Conservation (phyloP, 1,284 basidiomycete genomes). For the Chalciporus sp. region DNA sequence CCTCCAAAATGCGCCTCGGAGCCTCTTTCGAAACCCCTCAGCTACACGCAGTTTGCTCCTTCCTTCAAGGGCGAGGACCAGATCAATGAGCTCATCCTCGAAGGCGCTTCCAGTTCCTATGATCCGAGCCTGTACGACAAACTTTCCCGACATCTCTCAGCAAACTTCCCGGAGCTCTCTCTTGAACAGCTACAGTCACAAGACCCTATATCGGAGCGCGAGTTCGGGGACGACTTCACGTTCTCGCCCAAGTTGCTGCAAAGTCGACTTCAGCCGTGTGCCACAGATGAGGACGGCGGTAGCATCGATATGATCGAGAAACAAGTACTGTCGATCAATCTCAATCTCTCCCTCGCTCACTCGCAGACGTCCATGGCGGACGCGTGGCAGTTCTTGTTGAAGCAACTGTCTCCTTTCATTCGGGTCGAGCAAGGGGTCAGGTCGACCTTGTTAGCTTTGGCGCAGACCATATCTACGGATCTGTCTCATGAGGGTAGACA, state of each 20-base stretch:
- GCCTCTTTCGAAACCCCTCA: slow-evolving; percentile 50
- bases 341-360: slow-evolving; percentile 85
- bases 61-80: slow-evolving; percentile 61
- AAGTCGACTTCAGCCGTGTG: slow-evolving; percentile 54
- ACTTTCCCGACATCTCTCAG: slow-evolving; percentile 47
- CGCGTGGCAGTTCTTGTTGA: slow-evolving; percentile 78
- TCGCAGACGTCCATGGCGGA: slow-evolving; percentile 75
- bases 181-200: slow-evolving; percentile 68
- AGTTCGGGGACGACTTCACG: slow-evolving; percentile 80
- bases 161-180: slow-evolving; percentile 54
- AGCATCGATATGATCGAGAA: slow-evolving; percentile 50
- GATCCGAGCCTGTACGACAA: slow-evolving; percentile 69
- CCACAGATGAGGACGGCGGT: slow-evolving; percentile 39
- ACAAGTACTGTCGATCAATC: slow-evolving; percentile 68
- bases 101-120: slow-evolving; percentile 70
- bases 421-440: slow-evolving; percentile 59
- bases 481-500: slow-evolving; percentile 72
- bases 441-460: slow-evolving; percentile 58
- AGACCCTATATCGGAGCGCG: slow-evolving; percentile 65
- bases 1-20: slow-evolving; percentile 37
- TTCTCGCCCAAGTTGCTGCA: slow-evolving; percentile 62
- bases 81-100: slow-evolving; percentile 62
- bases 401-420: slow-evolving; percentile 64
- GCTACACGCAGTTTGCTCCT: slow-evolving; percentile 58
- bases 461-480: slow-evolving; percentile 63